phyloP scores from a whole-genome alignment of 306 rosid species.

The Citrullus amarus region DNA sequence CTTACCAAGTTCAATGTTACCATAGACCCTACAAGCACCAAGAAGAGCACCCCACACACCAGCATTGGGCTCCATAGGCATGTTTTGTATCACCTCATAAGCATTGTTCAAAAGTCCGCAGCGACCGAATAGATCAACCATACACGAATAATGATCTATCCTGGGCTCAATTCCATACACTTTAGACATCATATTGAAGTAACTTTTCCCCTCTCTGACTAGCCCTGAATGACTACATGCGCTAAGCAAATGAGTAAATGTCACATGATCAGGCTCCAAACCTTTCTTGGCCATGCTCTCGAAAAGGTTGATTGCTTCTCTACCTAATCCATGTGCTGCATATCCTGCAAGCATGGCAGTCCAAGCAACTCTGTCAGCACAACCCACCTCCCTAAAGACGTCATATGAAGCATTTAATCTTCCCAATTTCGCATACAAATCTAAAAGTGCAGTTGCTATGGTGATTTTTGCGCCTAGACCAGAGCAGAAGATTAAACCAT shows the following conservation, averaged over 20 bases:
- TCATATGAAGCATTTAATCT: conserved; percentile 35
- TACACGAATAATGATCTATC: conserved; percentile 70
- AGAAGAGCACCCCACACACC: conserved; percentile 82
- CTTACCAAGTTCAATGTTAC: conserved; percentile 46
- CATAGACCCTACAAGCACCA: conserved; percentile 57
- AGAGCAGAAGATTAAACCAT: conserved; percentile 29
- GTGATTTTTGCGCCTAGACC: conserved; percentile 32
- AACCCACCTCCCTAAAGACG: conserved; percentile 37
- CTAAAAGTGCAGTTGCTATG: conserved; percentile 41
- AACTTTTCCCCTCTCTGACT: conserved; percentile 43
- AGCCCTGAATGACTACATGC: conserved; percentile 88
- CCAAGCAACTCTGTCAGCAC: conserved; percentile 62
- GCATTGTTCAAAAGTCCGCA: conserved; percentile 48
- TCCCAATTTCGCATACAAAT: conserved; percentile 58
- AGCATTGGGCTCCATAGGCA: conserved; percentile 64
- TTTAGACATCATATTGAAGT: conserved; percentile 42
- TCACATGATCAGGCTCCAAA: conserved; percentile 59
- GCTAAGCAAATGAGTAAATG: conserved; percentile 66
- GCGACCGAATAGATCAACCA: conserved; percentile 84
- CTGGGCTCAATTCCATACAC: conserved; percentile 42
- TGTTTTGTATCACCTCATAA: conserved; percentile 36
- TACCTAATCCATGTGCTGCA: conserved; percentile 55
- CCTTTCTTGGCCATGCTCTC: conserved; percentile 35
- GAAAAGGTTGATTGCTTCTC: conserved; percentile 43
- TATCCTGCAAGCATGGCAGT: conserved; percentile 70